Evolutionary conservation across 768 basidiomycete species (phyloP), one percentile per base, ranked within the genome.

Genomic region (Hypholoma sublateritium): DNA sequence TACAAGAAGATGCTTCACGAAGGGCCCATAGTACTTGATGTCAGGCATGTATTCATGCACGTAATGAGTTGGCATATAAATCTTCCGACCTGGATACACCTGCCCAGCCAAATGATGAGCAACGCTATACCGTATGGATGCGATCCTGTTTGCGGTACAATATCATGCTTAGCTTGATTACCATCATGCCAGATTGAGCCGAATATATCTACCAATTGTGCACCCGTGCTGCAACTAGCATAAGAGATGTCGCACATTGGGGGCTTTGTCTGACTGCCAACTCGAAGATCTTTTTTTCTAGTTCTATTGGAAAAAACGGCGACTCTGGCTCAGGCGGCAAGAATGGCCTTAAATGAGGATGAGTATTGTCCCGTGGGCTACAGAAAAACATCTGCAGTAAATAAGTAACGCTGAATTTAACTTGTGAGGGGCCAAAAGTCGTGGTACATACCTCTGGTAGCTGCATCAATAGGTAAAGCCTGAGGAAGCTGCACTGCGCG

Each of bases 151-250:
- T 7, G 48, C n/a, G 14, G 19, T 39, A 12, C 12, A 17, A 37
- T 28, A 11, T 13, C 22, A 45, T 19, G 37, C 21, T 52, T n/a
- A 45, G 19, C 32, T 21, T 16, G 3, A 39, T 8, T 36, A 14
- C 19, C 13, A n/a, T 28, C 21, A 22, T 28, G 7, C 44, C 21
- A 12, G 13, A n/a, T 11, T 28, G 17, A 34, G 32, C 0, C 22
- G 32, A 44, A 55, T 28, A 34, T n/a, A 22, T 44, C 43, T 44
- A 58, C 61, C 61, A 62, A 17, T 59, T 32, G 22, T 59, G 55
- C 8, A 53, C 51, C 34, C 61, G 57, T 48, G 43, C 54, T 4
- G 57, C 57, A 13, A 62, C 61, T 9, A 62, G 22, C 61, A 62
- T 59, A 2, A 62, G 17, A 42, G 55, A 51, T 9, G 43, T 28